Percentiles rank a stretch among this genome's conserved stretches.
phyloP scores from a whole-genome alignment of 352 stramenopile species.

The Saprolegnia parasitica region DNA sequence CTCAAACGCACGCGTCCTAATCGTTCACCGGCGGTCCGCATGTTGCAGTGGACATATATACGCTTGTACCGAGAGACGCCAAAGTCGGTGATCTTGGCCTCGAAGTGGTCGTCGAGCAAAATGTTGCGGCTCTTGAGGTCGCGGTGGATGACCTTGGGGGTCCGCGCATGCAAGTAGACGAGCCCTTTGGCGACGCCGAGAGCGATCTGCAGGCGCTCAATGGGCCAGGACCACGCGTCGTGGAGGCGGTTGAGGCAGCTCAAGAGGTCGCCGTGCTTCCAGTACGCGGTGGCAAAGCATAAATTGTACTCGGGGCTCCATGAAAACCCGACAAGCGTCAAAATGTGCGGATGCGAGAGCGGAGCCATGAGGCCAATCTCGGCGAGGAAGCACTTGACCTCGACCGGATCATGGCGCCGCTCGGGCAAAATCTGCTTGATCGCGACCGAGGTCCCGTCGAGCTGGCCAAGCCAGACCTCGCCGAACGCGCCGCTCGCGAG shows the following conservation, averaged over 20 bases:
- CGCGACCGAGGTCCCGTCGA: conserved; percentile 49
- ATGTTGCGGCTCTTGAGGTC: conserved; percentile 30
- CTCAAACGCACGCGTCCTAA: conserved; percentile 60
- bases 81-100: conserved; percentile 31
- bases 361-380: conserved; percentile 63
- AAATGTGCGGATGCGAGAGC: conserved; percentile 68
- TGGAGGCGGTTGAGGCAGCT: conserved; percentile 60
- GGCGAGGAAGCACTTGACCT: conserved; percentile 77
- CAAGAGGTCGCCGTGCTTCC: conserved; percentile 73
- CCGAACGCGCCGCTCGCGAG: conserved; percentile 82
- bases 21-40: conserved; percentile 31
- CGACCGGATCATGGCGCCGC: conserved; percentile 75
- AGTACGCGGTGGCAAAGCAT: conserved; percentile 79
- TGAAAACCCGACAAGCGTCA: conserved; percentile 72
- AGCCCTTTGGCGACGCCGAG: conserved; percentile 28
- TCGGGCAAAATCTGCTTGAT: conserved; percentile 80
- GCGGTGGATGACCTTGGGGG: conserved; percentile 30
- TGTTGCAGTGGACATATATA: background rate
- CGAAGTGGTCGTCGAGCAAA: conserved; percentile 26
- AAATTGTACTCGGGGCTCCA: conserved; percentile 67
- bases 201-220: conserved; percentile 19
- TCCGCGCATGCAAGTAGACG: conserved; percentile 27
- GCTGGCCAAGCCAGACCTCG: conserved; percentile 77
- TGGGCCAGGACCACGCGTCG: conserved; percentile 46
- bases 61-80: conserved; percentile 26